These are phyloP conservation scores for Cystofilobasidium bisporidii DNA, from an alignment of 768 basidiomycete genomes.

Conservation along the genomic window DNA sequence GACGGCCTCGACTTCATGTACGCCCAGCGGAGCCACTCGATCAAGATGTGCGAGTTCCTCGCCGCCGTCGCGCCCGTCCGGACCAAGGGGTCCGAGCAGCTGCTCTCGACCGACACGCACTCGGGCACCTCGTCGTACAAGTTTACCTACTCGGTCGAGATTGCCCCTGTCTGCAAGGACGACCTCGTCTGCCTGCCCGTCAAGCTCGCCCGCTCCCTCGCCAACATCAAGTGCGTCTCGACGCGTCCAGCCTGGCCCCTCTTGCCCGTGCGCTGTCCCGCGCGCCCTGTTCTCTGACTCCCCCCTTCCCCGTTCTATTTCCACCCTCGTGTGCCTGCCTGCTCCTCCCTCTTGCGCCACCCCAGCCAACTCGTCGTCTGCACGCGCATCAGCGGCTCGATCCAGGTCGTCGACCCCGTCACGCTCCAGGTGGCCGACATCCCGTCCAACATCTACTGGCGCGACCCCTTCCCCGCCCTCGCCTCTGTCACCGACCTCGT, in stretches of 20 bases:
- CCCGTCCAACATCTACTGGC: slow-evolving; percentile 72
- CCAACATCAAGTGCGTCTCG: slow-evolving; percentile 59
- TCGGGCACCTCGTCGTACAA: slow-evolving; percentile 89
- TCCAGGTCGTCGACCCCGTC: slow-evolving; percentile 81
- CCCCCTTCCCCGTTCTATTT: too few species aligned
- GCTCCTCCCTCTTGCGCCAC: too few species aligned
- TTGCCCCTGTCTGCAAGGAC: slow-evolving; percentile 93
- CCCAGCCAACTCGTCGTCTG: slow-evolving; percentile 70
- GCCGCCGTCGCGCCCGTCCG: slow-evolving; percentile 75
- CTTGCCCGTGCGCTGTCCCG: too few species aligned
- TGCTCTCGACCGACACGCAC: slow-evolving; percentile 87
- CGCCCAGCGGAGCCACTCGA: slow-evolving; percentile 73
- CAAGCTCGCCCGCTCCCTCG: slow-evolving; percentile 68
- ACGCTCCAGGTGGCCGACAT: slow-evolving; percentile 79
- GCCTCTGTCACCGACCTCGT: slow-evolving; percentile 74
- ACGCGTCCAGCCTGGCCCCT: too few species aligned
- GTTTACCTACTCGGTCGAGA: slow-evolving; percentile 95
- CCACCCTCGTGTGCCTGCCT: too few species aligned
- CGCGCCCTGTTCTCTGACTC: too few species aligned
- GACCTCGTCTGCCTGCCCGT: slow-evolving; percentile 83
- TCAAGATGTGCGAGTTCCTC: slow-evolving; percentile 95
- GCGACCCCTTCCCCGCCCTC: slow-evolving; percentile 75
- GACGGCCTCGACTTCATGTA: slow-evolving; percentile 99
- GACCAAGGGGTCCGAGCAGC: slow-evolving; percentile 85
- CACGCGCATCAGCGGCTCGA: slow-evolving; percentile 78